Base-by-base conservation (phyloP, 1,284 basidiomycete species). In the Cutaneotrichosporon cyanovorans region DNA sequence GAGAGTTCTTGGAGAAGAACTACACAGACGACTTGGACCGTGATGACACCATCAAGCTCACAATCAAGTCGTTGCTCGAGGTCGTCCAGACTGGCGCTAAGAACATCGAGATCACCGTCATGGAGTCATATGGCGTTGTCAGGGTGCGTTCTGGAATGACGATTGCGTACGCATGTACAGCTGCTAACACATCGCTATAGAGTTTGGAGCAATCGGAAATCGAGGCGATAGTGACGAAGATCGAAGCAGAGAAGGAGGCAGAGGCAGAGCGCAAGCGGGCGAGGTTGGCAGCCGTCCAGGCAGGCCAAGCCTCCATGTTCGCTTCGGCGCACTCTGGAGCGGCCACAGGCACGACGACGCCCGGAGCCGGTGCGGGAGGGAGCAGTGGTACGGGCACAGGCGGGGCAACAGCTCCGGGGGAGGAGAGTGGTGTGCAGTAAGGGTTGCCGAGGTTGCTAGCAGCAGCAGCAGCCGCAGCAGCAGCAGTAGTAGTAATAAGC, bases 71-170 rank as follows among this genome's bases (percentile, higher is more conserved):
- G 66, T 74, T 99, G 62, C 77, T 99, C 21, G 95, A 99, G 68
- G 93, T 99, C 22, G 95, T 99, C 2, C 95, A 98, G 74, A 97
- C 95, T 1, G 95, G 95, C 20, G 95, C 95, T 4, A 98, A 98
- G 78, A 99, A 97, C 71, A 96, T 97, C 57, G 91, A 97, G 69
- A 88, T 97, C 58, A 91, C 85, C 57, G 86, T 96, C 40, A 92
- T 96, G 87, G 89, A 93, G 69, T 81, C 83, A 50, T 93, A 88
- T 66, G 87, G 87, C 50, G 85, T 89, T 69, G 80, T 92, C 46
- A 86, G 87, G 44, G 90, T 92, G 61, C 62, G 84, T 75, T 16
- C 19, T n/a, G n/a, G 16, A 5, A 6, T 15, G 49, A 40, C 52
- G 20, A 53, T 51, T n/a, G n/a, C n/a, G n/a, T n/a, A n/a, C n/a